Evolutionary conservation across 495 filamentous ascomycete species (phyloP).

Genomic region (Aspergillus steynii): DNA sequence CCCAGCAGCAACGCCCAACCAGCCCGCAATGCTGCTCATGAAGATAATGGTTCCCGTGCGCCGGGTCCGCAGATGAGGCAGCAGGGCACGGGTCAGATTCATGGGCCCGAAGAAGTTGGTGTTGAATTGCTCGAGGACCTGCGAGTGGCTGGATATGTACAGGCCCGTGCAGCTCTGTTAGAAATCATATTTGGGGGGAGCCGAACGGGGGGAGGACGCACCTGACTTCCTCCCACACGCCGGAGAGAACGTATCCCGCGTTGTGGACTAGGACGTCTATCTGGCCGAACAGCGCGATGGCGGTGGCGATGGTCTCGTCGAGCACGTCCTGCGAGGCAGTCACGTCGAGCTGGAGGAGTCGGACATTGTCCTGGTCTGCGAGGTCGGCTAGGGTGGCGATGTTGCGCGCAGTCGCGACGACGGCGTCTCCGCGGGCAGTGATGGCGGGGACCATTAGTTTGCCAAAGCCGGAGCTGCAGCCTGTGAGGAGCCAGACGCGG

Average conservation of each 20-base stretch:
- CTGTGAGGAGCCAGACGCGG: slow-evolving; percentile 52
- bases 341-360: slow-evolving; percentile 36
- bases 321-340: slow-evolving; percentile 23
- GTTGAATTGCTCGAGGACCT: slow-evolving; percentile 28
- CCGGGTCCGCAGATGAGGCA: slow-evolving; percentile 46
- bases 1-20: slow-evolving; percentile 35
- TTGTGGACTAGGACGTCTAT: slow-evolving; percentile 51
- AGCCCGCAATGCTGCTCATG: slow-evolving; percentile 46
- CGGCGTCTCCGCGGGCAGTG: slow-evolving; percentile 50
- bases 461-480: slow-evolving; percentile 46
- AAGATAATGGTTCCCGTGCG: slow-evolving; percentile 43
- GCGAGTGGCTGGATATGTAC: slow-evolving; percentile 14
- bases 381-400: slow-evolving; percentile 27
- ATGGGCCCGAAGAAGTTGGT: slow-evolving; percentile 43
- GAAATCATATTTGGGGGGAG: neutral
- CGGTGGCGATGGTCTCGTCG: slow-evolving; percentile 42
- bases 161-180: neutral
- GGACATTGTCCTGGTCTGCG: slow-evolving; percentile 32
- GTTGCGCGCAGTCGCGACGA: slow-evolving; percentile 56
- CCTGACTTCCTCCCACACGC: slow-evolving; percentile 16
- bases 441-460: slow-evolving; percentile 41
- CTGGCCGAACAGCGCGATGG: slow-evolving; percentile 32
- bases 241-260: slow-evolving; percentile 41
- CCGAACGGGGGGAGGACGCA: neutral
- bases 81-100: slow-evolving; percentile 45